Percentiles rank a stretch among this genome's conserved stretches.
phyloP scores from a whole-genome alignment of 1,284 basidiomycete genomes.

The Violaceomyces palustris region DNA sequence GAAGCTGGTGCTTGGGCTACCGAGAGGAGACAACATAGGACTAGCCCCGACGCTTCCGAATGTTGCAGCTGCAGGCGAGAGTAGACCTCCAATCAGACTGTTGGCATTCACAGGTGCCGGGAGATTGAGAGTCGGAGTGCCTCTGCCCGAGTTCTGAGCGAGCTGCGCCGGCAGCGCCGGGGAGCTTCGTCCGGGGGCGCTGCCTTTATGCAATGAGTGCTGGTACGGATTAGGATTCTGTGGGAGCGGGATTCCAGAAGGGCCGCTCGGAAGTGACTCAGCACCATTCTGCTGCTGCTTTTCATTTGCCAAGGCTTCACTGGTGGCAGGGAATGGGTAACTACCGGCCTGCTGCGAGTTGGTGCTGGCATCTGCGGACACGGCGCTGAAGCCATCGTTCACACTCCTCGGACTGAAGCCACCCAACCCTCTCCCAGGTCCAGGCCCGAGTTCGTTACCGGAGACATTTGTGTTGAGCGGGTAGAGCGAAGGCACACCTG shows the following conservation, averaged over 20 bases:
- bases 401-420: no score
- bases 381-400: no score
- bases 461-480: neutral
- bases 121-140: slow-evolving; percentile 14
- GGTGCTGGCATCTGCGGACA: no score
- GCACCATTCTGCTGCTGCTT: neutral
- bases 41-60: slow-evolving; percentile 10
- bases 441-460: neutral
- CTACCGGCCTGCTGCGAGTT: no score
- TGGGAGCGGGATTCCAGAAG: neutral
- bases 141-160: slow-evolving; percentile 5
- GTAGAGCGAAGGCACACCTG: neutral
- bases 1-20: slow-evolving; percentile 11
- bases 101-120: slow-evolving; percentile 21
- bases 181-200: no score
- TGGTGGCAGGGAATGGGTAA: no score
- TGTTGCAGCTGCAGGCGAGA: slow-evolving; percentile 32
- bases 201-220: no score
- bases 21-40: slow-evolving; percentile 11
- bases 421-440: no score
- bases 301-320: neutral
- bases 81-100: slow-evolving; percentile 21
- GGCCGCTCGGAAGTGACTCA: neutral
- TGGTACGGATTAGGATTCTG: neutral
- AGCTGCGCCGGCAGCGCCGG: neutral